Percentiles rank a stretch among this genome's conserved stretches.
Evolutionary conservation across 345 rosid species (phyloP).

Genomic region (Euphorbia peplus): DNA sequence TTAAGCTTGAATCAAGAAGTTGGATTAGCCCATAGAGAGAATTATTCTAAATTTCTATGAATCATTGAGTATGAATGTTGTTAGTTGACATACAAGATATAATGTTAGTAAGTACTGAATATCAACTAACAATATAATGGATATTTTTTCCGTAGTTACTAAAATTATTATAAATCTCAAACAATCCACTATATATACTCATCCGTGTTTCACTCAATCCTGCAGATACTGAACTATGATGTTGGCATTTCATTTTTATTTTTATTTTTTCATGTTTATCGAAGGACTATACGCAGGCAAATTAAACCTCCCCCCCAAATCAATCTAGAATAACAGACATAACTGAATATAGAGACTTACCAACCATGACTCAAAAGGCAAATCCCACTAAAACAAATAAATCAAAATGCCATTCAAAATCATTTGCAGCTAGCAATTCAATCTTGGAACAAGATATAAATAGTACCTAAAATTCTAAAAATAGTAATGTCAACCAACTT

Average conservation of each 20-base stretch:
- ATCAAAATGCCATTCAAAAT: neutral
- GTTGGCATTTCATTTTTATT: neutral
- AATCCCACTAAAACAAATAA: neutral
- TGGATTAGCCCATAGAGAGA: too few species aligned
- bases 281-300: neutral
- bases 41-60: too few species aligned
- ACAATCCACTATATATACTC: neutral
- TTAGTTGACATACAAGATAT: neutral
- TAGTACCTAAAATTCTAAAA: too few species aligned
- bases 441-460: neutral
- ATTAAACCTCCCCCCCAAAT: neutral
- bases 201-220: neutral
- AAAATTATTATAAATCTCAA: neutral
- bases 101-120: too few species aligned
- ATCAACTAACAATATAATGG: neutral
- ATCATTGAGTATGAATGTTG: too few species aligned
- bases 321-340: neutral
- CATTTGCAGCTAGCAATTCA: slow-evolving; percentile 5
- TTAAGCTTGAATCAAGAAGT: neutral
- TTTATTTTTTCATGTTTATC: neutral
- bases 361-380: slow-evolving; percentile 8
- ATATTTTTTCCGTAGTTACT: neutral
- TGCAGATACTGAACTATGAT: neutral
- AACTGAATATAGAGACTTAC: neutral
- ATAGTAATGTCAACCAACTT: neutral